A percentile compares a stretch with the other conserved stretches of the same genome.
Evolutionary conservation across 495 filamentous ascomycete genomes (phyloP).

Genomic region (Evernia prunastri): DNA sequence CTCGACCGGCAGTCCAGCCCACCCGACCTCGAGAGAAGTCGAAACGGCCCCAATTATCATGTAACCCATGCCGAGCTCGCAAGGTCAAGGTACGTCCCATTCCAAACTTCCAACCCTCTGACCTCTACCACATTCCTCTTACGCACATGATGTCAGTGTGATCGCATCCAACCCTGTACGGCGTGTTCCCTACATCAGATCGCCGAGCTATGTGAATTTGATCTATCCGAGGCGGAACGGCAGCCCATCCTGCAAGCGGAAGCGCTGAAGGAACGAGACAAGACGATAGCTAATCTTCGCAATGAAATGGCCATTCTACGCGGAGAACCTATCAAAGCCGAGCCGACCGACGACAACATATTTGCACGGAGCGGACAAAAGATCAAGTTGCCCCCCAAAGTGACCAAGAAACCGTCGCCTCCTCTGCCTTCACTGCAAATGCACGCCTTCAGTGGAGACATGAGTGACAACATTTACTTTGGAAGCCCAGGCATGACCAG

Average conservation of each 20-base stretch:
- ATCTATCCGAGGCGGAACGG: slow-evolving; percentile 38
- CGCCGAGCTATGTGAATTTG: slow-evolving; percentile 41
- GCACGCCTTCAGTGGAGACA: slow-evolving; percentile 33
- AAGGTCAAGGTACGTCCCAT: slow-evolving; percentile 23
- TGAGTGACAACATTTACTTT: slow-evolving; percentile 39
- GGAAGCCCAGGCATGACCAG: slow-evolving; percentile 38
- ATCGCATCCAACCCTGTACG: slow-evolving; percentile 43
- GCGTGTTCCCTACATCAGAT: slow-evolving; percentile 42
- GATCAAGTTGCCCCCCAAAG: slow-evolving; percentile 23
- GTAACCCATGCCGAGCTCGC: slow-evolving; percentile 25
- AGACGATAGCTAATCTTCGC: slow-evolving; percentile 25
- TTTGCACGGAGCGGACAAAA: slow-evolving; percentile 16
- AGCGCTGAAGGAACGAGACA: slow-evolving; percentile 28
- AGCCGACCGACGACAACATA: slow-evolving; percentile 23
- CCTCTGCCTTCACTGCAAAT: slow-evolving; percentile 27
- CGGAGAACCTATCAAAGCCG: slow-evolving; percentile 25
- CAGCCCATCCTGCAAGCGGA: slow-evolving; percentile 37
- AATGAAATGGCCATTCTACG: slow-evolving; percentile 26
- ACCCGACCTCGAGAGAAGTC: slow-evolving; percentile 24
- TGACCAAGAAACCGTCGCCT: slow-evolving; percentile 15
- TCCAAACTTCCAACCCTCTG: no score
- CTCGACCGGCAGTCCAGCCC: slow-evolving; percentile 13
- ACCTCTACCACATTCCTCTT: neutral
- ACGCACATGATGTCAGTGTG: slow-evolving; percentile 32
- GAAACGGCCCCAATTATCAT: slow-evolving; percentile 25